phyloP scores from a whole-genome alignment of 2,329 filamentous ascomycete genomes.

The Phialophora verrucosa region DNA sequence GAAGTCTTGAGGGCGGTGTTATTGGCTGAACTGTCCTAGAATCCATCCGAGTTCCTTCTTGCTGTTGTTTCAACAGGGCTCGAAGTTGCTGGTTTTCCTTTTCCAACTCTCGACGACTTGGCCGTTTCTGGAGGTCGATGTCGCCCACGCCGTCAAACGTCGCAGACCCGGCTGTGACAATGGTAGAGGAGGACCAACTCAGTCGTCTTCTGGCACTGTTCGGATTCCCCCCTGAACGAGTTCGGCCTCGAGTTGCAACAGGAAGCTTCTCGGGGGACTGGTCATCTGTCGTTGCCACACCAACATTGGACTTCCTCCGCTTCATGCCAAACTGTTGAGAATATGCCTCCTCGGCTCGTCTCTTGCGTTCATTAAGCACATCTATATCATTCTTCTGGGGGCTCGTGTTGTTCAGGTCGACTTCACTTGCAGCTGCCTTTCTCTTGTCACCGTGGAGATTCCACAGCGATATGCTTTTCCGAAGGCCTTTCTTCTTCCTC shows the following conservation, averaged over 20 bases:
- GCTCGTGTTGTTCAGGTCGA: neutral
- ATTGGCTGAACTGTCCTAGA: conserved; percentile 8
- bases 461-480: conserved; percentile 40
- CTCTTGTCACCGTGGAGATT: conserved; percentile 34
- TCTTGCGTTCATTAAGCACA: conserved; percentile 39
- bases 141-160: conserved; percentile 22
- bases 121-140: conserved; percentile 37
- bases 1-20: conserved; percentile 2
- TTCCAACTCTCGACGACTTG: conserved; percentile 36
- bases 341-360: conserved; percentile 40
- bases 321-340: conserved; percentile 39
- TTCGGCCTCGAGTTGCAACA: conserved; percentile 3
- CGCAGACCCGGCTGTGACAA: conserved; percentile 15
- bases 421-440: conserved; percentile 12
- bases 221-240: neutral
- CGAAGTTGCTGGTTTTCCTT: conserved; percentile 40
- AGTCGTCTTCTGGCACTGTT: conserved; percentile 5
- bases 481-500: conserved; percentile 35
- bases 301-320: conserved; percentile 34
- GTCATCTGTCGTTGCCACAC: conserved; percentile 12
- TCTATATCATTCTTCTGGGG: conserved; percentile 26
- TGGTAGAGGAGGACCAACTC: conserved; percentile 15
- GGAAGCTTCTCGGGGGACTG: conserved; percentile 2
- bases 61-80: conserved; percentile 35
- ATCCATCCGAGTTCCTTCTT: conserved; percentile 14